These are phyloP conservation scores for Cadophora gregata DNA, from an alignment of 2,329 filamentous ascomycete species.

Conservation along the genomic window DNA sequence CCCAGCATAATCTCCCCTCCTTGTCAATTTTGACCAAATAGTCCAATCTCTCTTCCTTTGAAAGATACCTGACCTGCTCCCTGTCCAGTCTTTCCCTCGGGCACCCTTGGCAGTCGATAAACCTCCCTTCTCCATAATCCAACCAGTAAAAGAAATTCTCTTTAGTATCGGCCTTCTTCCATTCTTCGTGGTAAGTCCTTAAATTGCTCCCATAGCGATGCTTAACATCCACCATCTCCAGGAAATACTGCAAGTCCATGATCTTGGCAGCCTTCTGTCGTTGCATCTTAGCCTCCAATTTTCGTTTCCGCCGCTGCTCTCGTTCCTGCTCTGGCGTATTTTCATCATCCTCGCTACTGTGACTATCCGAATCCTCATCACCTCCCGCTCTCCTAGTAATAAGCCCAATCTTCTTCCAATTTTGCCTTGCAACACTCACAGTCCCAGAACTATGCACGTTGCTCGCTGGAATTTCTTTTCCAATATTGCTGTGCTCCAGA, in stretches of 20 bases:
- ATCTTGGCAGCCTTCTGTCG: constrained; percentile 72
- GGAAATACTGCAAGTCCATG: constrained; percentile 87
- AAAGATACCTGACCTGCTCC: constrained; percentile 84
- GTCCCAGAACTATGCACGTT: constrained; percentile 15
- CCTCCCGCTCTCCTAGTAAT: constrained; percentile 75
- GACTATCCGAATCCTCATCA: constrained; percentile 57
- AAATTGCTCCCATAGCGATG: constrained; percentile 88
- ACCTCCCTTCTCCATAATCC: constrained; percentile 77
- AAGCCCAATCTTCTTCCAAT: constrained; percentile 77
- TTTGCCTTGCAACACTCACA: constrained; percentile 57
- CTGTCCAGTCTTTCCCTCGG: constrained; percentile 76
- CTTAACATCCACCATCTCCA: constrained; percentile 83
- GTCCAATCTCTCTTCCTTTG: constrained; percentile 77
- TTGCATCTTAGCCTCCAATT: constrained; percentile 48
- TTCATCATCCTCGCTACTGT: constrained; percentile 32
- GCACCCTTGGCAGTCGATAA: constrained; percentile 73
- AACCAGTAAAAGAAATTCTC: constrained; percentile 97
- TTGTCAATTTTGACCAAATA: constrained; percentile 81
- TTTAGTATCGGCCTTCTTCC: constrained; percentile 77
- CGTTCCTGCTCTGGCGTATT: constrained; percentile 45
- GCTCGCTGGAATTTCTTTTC: constrained; percentile 5
- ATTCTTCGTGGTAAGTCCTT: constrained; percentile 80
- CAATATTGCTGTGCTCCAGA: constrained; percentile 22
- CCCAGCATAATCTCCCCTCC: constrained; percentile 82
- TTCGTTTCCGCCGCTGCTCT: constrained; percentile 52